These are phyloP conservation scores for Didymella lethalis DNA, from an alignment of 2,329 filamentous ascomycete species.

Conservation along the genomic window DNA sequence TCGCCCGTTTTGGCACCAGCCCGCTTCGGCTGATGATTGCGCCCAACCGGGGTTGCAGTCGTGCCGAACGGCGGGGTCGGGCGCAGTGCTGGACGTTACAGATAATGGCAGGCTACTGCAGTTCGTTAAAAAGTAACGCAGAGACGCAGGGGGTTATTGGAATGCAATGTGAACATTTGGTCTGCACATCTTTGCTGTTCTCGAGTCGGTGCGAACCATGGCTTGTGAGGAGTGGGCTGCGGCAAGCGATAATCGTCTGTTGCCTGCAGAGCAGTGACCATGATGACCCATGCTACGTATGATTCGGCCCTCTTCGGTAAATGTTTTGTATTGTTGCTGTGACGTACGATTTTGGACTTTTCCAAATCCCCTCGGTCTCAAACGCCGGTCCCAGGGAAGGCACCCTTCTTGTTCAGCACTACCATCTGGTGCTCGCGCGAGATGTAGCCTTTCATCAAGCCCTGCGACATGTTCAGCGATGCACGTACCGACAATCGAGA, in stretches of 20 bases:
- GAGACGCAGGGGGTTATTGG: slow-evolving; percentile 19
- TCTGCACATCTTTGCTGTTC: slow-evolving; percentile 9
- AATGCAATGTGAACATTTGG: slow-evolving; percentile 15
- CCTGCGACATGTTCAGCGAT: slow-evolving; percentile 60
- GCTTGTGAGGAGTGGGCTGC: background rate
- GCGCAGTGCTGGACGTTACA: slow-evolving; percentile 7
- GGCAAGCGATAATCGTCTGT: background rate
- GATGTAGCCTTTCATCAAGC: slow-evolving; percentile 98
- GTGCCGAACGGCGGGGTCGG: slow-evolving; percentile 1
- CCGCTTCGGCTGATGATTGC: background rate
- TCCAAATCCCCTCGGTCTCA: slow-evolving; percentile 34
- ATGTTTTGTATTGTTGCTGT: background rate
- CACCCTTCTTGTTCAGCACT: slow-evolving; percentile 89
- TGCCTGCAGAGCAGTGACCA: background rate
- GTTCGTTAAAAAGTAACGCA: slow-evolving; percentile 12
- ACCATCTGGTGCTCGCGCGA: slow-evolving; percentile 88
- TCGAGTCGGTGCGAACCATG: background rate
- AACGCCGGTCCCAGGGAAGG: slow-evolving; percentile 88
- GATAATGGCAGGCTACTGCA: slow-evolving; percentile 9
- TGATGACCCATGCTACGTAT: background rate
- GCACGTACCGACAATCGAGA: background rate
- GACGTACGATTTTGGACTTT: background rate
- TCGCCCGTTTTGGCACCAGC: slow-evolving; percentile 3
- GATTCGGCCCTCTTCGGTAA: background rate
- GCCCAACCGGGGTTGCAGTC: background rate